These are phyloP conservation scores for Pythium insidiosum DNA, from an alignment of 352 stramenopile genomes.

Conservation along the genomic window DNA sequence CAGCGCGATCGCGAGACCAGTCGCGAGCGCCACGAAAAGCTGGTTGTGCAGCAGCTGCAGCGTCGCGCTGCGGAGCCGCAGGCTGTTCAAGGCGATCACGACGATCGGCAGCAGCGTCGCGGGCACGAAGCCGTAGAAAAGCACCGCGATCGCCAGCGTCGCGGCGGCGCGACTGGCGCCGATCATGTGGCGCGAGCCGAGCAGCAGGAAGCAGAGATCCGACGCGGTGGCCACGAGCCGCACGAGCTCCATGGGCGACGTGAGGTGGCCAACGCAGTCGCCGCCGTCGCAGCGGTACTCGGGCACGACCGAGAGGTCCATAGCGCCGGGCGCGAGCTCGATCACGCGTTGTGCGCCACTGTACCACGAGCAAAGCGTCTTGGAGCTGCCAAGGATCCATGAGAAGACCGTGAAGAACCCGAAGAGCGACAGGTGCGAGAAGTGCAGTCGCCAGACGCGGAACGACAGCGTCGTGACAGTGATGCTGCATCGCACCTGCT, in stretches of 20 bases:
- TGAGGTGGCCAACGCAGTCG: neutral
- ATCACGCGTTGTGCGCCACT: neutral
- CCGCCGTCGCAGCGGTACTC: neutral
- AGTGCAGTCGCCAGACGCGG: constrained; percentile 1
- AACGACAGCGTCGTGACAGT: neutral
- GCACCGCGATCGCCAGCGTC: neutral
- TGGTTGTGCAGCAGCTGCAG: constrained; percentile 4
- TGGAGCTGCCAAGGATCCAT: neutral
- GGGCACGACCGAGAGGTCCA: neutral
- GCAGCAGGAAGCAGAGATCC: neutral
- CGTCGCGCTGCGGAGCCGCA: neutral
- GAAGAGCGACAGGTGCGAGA: neutral
- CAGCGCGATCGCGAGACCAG: neutral
- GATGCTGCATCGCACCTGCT: neutral
- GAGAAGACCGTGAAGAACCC: constrained; percentile 2
- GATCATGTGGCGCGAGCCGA: neutral
- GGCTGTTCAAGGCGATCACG: neutral
- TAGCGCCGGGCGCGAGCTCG: neutral
- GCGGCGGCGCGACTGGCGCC: neutral
- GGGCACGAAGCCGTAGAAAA: neutral
- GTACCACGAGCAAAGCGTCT: constrained; percentile 2
- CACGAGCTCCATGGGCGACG: neutral
- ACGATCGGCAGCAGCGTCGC: neutral
- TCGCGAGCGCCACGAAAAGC: neutral
- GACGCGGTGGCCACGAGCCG: neutral